Evolutionary conservation across 345 rosid species (phyloP), one percentile per base, ranked within the genome.

Genomic region (Odontarrhena argentea): DNA sequence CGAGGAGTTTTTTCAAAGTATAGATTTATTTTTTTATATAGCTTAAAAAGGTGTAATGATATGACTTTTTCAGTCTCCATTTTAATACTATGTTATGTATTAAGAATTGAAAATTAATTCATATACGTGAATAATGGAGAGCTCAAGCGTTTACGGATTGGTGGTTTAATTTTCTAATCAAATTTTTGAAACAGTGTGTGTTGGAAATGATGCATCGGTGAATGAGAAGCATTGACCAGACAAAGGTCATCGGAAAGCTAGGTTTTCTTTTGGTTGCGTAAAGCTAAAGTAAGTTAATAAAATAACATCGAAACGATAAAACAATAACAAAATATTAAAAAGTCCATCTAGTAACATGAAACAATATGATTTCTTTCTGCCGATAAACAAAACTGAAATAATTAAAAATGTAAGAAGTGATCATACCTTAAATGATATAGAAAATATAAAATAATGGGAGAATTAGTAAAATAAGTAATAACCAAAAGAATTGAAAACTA

Each of bases 191-290:
- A 9, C 6, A 43, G 3, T 9, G 14, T 63, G 36, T 35, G 62
- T 28, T 53, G 60, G 42, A 35, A 42, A 57, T 48, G 70, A 57
- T 65, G 48, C 45, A 57, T 57, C 50, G 60, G 70, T 60, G 14
- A 46, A 34, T 50, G 61, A 18, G 22, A 38, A 65, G 58, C 71
- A 51, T 63, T 63, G 71, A 50, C 48, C 67, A 50, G 67, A 72
- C 67, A 73, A 51, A 65, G 71, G 76, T 72, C 76, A 50, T 58
- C 38, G 71, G 60, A 73, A 58, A 73, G 70, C 32, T 34, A 58
- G 61, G 22, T 5, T 55, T 32, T 40, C n/a, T 63, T 9, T 36
- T 28, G 42, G 14, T 11, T 28, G 71, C 71, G 55, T 73, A 52
- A 65, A 51, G 67, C 71, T 14, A 58, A 66, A 36, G 76, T 14